These are phyloP conservation scores for Linum trigynum DNA, from an alignment of 345 rosid genomes.

Conservation along the genomic window DNA sequence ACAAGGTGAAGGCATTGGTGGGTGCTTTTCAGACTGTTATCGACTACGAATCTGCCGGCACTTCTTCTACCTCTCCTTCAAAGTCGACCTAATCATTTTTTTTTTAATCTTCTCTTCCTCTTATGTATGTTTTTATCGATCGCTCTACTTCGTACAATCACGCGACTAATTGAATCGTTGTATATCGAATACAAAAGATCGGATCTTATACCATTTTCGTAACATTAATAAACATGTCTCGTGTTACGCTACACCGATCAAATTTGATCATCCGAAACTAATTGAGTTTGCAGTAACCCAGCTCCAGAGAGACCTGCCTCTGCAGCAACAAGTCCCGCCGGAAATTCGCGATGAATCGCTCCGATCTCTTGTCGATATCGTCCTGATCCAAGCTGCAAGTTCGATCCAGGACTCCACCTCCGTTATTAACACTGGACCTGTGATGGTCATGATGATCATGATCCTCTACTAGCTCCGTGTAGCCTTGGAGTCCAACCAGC, in stretches of 20 bases:
- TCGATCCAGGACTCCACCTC: constrained; percentile 11
- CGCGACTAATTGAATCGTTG: no score
- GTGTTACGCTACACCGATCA: no score
- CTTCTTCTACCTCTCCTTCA: constrained; percentile 23
- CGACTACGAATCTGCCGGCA: constrained; percentile 52
- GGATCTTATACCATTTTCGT: no score
- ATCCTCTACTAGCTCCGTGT: neutral
- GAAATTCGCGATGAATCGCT: constrained; percentile 33
- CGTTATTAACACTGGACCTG: neutral
- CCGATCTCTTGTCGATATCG: constrained; percentile 33
- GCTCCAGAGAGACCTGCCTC: constrained; percentile 33
- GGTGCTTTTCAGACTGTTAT: constrained; percentile 94
- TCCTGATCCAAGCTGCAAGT: constrained; percentile 8
- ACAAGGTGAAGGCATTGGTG: constrained; percentile 74
- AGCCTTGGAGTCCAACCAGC: neutral
- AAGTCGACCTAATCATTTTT: neutral
- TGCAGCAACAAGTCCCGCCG: constrained; percentile 32
- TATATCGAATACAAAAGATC: no score
- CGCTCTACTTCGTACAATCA: no score
- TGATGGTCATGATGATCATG: neutral
- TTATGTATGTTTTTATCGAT: no score
- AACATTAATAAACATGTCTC: no score
- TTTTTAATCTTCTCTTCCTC: neutral
- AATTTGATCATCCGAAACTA: constrained; percentile 7
- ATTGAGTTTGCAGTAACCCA: constrained; percentile 18